A percentile compares a stretch with the other conserved stretches of the same genome.
Evolutionary conservation across 140 eudicot genomes (phyloP).

Genomic region (Stevia rebaudiana): DNA sequence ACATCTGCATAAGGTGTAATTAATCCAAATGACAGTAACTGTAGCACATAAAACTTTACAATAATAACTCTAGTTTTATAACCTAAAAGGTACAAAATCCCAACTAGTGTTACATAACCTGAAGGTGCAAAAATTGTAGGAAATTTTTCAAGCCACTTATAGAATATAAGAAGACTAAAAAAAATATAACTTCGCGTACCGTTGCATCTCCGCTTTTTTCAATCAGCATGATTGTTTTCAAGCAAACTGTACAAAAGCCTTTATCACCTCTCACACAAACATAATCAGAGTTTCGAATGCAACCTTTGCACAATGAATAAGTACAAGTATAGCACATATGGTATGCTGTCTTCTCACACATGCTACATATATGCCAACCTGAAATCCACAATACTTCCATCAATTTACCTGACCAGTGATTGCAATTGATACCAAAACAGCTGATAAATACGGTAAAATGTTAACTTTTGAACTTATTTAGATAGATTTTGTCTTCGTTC

Average conservation of each 20-base stretch:
- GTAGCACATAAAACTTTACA: background rate
- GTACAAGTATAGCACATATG: slow-evolving; percentile 95
- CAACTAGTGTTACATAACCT: too few relatives aligned
- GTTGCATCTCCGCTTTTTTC: slow-evolving; percentile 61
- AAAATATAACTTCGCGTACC: slow-evolving; percentile 39
- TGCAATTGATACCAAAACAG: slow-evolving; percentile 1
- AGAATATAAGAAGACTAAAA: background rate
- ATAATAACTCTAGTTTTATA: background rate
- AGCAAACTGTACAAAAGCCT: slow-evolving; percentile 88
- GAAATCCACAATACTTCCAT: slow-evolving; percentile 26
- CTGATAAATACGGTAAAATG: background rate
- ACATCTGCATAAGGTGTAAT: background rate
- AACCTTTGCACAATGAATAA: slow-evolving; percentile 87
- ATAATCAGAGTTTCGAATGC: slow-evolving; percentile 64
- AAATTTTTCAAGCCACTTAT: background rate
- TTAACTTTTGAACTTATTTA: background rate
- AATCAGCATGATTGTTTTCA: slow-evolving; percentile 79
- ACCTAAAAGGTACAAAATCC: background rate
- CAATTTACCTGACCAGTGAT: background rate
- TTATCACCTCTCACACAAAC: slow-evolving; percentile 79
- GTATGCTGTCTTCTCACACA: slow-evolving; percentile 66
- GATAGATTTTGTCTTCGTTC: background rate
- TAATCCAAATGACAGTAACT: background rate
- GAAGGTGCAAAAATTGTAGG: background rate
- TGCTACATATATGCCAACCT: slow-evolving; percentile 99